phyloP scores from a whole-genome alignment of 306 rosid species.

The Prunus fruticosa region DNA sequence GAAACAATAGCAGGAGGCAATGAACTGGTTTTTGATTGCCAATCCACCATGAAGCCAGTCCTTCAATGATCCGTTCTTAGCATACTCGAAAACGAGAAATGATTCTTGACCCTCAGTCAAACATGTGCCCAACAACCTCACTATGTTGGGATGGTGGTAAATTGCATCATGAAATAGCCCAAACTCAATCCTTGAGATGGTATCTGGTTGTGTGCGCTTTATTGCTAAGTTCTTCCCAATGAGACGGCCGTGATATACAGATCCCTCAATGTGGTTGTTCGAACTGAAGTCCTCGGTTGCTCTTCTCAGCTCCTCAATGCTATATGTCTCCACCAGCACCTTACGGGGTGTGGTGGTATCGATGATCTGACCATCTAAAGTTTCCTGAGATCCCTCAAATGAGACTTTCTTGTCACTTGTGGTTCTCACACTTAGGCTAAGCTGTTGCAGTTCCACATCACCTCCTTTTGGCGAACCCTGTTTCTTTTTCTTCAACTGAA shows the following conservation, averaged over 20 bases:
- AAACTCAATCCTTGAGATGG: slow-evolving; percentile 48
- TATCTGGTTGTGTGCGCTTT: slow-evolving; percentile 39
- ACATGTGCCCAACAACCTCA: slow-evolving; percentile 63
- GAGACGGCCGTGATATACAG: slow-evolving; percentile 72
- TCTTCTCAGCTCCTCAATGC: slow-evolving; percentile 55
- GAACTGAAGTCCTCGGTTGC: slow-evolving; percentile 82
- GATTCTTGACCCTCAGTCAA: slow-evolving; percentile 52
- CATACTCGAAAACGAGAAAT: slow-evolving; percentile 67
- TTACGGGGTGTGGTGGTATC: slow-evolving; percentile 31
- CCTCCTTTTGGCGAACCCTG: slow-evolving; percentile 40
- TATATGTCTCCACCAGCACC: slow-evolving; percentile 51
- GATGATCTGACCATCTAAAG: slow-evolving; percentile 38
- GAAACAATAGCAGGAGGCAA: slow-evolving; percentile 86
- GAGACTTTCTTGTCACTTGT: slow-evolving; percentile 79
- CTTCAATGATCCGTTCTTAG: slow-evolving; percentile 76
- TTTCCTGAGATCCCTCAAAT: slow-evolving; percentile 59
- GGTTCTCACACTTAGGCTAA: slow-evolving; percentile 75
- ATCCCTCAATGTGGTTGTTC: slow-evolving; percentile 73
- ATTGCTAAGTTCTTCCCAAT: slow-evolving; percentile 79
- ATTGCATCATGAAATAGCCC: slow-evolving; percentile 48
- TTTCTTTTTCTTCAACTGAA: slow-evolving; percentile 55
- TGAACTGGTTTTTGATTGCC: slow-evolving; percentile 93
- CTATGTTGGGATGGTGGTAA: slow-evolving; percentile 77
- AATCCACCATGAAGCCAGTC: slow-evolving; percentile 96
- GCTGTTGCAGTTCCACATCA: slow-evolving; percentile 79